Evolutionary conservation across 2,329 filamentous ascomycete species (phyloP).

Genomic region (Parafenestella ontariensis): DNA sequence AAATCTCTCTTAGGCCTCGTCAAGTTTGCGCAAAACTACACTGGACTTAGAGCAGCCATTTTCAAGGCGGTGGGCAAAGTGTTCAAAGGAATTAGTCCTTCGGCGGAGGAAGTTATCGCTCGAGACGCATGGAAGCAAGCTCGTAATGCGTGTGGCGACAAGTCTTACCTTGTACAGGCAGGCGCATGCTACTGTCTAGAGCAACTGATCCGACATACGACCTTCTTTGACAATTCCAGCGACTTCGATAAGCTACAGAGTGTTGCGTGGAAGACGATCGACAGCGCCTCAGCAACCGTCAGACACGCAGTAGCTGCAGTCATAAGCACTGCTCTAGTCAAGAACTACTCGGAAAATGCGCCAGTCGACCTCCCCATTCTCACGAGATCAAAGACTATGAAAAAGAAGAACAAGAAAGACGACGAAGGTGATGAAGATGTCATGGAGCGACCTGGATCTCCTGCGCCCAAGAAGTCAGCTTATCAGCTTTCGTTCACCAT

Average conservation of each 20-base stretch:
- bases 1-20: slow-evolving; percentile 77
- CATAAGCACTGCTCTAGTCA: slow-evolving; percentile 81
- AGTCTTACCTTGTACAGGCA: slow-evolving; percentile 79
- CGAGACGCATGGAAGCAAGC: slow-evolving; percentile 94
- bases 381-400: slow-evolving; percentile 66
- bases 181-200: slow-evolving; percentile 81
- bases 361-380: slow-evolving; percentile 49
- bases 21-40: slow-evolving; percentile 79
- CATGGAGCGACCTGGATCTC: slow-evolving; percentile 71
- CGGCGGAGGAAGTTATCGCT: slow-evolving; percentile 83
- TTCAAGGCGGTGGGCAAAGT: slow-evolving; percentile 80
- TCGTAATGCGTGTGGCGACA: slow-evolving; percentile 80
- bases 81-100: slow-evolving; percentile 73
- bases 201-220: slow-evolving; percentile 72
- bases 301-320: slow-evolving; percentile 87
- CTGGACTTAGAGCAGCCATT: slow-evolving; percentile 79
- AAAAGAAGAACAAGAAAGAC: slow-evolving; percentile 74
- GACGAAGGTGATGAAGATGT: slow-evolving; percentile 78
- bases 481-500: slow-evolving; percentile 76
- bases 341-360: slow-evolving; percentile 72
- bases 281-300: slow-evolving; percentile 76
- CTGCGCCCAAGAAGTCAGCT: slow-evolving; percentile 75
- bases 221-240: slow-evolving; percentile 83
- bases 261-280: slow-evolving; percentile 84
- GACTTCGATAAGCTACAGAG: slow-evolving; percentile 91